A percentile compares a stretch with the other conserved stretches of the same genome.
phyloP scores from a whole-genome alignment of 2,329 filamentous ascomycete species.

The Ciborinia camelliae region DNA sequence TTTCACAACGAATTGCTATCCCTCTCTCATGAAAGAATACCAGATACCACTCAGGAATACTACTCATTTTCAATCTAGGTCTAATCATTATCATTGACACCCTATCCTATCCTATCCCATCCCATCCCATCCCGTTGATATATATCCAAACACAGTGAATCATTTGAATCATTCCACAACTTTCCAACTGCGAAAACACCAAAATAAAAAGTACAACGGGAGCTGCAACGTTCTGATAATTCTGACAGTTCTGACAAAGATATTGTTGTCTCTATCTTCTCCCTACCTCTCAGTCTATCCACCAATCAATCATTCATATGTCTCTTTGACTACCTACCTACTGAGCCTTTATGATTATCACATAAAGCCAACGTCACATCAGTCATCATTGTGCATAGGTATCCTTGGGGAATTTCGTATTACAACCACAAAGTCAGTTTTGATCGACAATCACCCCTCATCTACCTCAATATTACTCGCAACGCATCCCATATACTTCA shows the following conservation, averaged over 20 bases:
- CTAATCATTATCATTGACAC: neutral
- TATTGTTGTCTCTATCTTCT: neutral
- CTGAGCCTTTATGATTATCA: neutral
- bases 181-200: neutral
- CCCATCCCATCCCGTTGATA: no score
- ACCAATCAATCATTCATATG: neutral
- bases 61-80: neutral
- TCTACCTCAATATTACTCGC: neutral
- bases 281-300: no score
- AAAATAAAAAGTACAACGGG: neutral
- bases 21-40: neutral
- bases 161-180: neutral
- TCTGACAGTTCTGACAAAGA: neutral
- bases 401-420: neutral
- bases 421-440: neutral
- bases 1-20: neutral
- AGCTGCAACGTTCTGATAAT: neutral
- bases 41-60: neutral
- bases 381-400: conserved; percentile 1
- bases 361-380: neutral
- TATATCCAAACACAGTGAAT: neutral
- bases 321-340: neutral
- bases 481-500: neutral
- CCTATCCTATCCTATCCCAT: no score
- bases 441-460: neutral